phyloP scores from a whole-genome alignment of 306 rosid genomes.

The Begonia fuchsioides region DNA sequence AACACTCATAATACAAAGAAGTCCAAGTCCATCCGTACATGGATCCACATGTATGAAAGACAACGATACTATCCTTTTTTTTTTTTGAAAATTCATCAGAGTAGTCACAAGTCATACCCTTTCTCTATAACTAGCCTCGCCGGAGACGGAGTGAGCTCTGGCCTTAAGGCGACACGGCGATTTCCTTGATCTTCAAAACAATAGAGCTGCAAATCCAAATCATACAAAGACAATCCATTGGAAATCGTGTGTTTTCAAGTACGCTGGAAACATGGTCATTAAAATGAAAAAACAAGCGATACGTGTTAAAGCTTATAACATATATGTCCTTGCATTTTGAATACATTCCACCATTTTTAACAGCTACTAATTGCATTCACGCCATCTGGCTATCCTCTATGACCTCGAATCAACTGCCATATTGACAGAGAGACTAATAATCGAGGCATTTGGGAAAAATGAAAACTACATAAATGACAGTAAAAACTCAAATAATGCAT shows the following conservation, averaged over 20 bases:
- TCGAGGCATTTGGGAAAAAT: too few species aligned
- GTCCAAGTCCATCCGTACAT: conserved; percentile 17
- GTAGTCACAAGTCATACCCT: conserved; percentile 45
- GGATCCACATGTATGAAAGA: conserved; percentile 17
- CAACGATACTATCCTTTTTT: background rate
- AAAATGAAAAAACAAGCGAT: too few species aligned
- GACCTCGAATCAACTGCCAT: too few species aligned
- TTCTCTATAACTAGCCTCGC: conserved; percentile 94
- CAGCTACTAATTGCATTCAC: too few species aligned
- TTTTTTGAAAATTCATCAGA: background rate
- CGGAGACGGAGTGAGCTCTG: conserved; percentile 92
- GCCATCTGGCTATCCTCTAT: too few species aligned
- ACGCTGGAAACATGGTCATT: too few species aligned
- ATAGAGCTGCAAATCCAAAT: conserved; percentile 55
- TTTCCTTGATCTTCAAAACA: conserved; percentile 96
- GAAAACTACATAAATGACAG: too few species aligned
- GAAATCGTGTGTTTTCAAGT: background rate
- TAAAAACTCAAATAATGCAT: background rate
- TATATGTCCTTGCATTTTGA: too few species aligned
- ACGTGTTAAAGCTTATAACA: too few species aligned
- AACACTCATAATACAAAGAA: too few species aligned
- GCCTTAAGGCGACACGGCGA: conserved; percentile 91
- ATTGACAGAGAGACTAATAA: too few species aligned
- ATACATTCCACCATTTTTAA: too few species aligned
- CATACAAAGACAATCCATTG: conserved; percentile 2